phyloP scores from a whole-genome alignment of 768 basidiomycete genomes.

The Albatrellus ellisii region DNA sequence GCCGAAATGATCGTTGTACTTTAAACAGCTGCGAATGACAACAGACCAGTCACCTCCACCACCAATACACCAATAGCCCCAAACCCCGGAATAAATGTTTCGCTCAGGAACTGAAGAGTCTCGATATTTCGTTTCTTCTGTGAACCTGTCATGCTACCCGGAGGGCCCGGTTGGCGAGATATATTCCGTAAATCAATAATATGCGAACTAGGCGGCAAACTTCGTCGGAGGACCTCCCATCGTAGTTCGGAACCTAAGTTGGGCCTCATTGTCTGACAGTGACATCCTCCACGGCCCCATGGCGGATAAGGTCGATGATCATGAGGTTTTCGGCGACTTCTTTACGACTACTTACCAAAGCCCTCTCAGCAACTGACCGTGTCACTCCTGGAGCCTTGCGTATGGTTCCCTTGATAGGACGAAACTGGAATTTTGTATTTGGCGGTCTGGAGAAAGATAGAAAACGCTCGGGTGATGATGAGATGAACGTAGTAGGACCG shows the following conservation, averaged over 20 bases:
- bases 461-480: slow-evolving; percentile 89
- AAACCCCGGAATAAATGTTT: slow-evolving; percentile 85
- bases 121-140: slow-evolving; percentile 92
- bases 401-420: slow-evolving; percentile 91
- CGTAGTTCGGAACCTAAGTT: slow-evolving; percentile 40
- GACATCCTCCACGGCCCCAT: slow-evolving; percentile 81
- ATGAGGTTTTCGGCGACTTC: slow-evolving; percentile 96
- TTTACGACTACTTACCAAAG: slow-evolving; percentile 56
- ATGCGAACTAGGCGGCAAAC: slow-evolving; percentile 84
- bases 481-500: slow-evolving; percentile 63
- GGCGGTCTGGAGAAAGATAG: slow-evolving; percentile 66
- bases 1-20: slow-evolving; percentile 32
- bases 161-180: background rate
- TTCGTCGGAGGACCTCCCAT: slow-evolving; percentile 65
- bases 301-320: slow-evolving; percentile 94
- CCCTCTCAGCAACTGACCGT: slow-evolving; percentile 50
- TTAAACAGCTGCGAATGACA: slow-evolving; percentile 87
- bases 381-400: slow-evolving; percentile 54
- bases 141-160: slow-evolving; percentile 96
- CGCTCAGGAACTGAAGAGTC: slow-evolving; percentile 63
- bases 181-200: background rate
- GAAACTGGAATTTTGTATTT: slow-evolving; percentile 57
- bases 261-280: slow-evolving; percentile 43
- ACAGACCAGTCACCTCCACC: slow-evolving; percentile 91
- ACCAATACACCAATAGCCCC: slow-evolving; percentile 85